Conservation (phyloP, 2,329 filamentous ascomycete genomes). For the Phialophora macrospora region DNA sequence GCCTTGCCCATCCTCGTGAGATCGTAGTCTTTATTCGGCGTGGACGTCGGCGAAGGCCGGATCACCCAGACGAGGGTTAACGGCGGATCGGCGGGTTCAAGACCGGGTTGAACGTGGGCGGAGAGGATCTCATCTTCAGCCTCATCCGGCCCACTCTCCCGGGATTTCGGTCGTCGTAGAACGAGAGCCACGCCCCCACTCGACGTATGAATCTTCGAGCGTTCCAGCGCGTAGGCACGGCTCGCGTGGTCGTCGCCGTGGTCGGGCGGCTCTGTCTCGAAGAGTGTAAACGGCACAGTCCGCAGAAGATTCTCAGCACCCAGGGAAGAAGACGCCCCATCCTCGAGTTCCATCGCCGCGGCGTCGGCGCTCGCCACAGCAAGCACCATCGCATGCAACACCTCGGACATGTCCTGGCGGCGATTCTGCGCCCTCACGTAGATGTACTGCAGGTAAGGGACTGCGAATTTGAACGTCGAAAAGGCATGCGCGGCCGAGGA, state of each 20-base stretch:
- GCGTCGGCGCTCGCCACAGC: constrained; percentile 35
- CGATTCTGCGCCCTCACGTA: constrained; percentile 34
- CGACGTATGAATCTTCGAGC: constrained; percentile 35
- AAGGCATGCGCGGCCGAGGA: no score
- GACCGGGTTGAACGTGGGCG: constrained; percentile 36
- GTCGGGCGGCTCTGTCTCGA: constrained; percentile 36
- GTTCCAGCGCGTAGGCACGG: constrained; percentile 27
- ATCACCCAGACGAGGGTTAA: constrained; percentile 37
- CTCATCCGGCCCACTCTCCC: background rate
- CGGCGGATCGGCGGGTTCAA: constrained; percentile 34
- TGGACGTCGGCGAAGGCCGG: constrained; percentile 29
- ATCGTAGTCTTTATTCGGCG: constrained; percentile 22
- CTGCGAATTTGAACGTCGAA: constrained; percentile 20
- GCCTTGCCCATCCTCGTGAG: constrained; percentile 22
- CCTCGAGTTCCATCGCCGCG: constrained; percentile 14
- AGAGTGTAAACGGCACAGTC: constrained; percentile 36
- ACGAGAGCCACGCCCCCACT: constrained; percentile 36
- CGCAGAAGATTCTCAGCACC: constrained; percentile 1
- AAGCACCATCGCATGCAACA: constrained; percentile 37
- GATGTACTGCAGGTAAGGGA: constrained; percentile 38
- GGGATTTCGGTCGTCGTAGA: constrained; percentile 12
- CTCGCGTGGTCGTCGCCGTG: constrained; percentile 32
- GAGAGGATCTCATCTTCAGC: constrained; percentile 24
- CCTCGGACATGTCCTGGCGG: constrained; percentile 38
- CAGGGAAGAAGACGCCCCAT: background rate